Percentiles rank a stretch among this genome's conserved stretches.
Conservation (phyloP, 805 yeast genomes). For the Candida peoriensis region DNA sequence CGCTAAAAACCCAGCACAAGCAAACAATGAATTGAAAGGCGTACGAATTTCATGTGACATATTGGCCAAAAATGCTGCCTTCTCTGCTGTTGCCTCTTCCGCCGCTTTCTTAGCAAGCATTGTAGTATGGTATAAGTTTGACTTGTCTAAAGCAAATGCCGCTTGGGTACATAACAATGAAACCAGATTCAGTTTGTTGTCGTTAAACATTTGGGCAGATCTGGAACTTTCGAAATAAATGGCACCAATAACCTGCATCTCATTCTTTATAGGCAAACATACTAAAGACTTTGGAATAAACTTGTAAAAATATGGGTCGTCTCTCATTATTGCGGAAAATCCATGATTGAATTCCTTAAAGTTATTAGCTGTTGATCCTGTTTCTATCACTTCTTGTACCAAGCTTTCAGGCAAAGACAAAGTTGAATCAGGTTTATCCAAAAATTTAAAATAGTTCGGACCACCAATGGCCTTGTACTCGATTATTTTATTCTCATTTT, state of each 20-base stretch:
- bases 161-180: slow-evolving; percentile 45
- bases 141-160: slow-evolving; percentile 45
- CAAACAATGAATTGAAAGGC: slow-evolving; percentile 87
- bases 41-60: slow-evolving; percentile 86
- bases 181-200: slow-evolving; percentile 34
- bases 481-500: slow-evolving; percentile 25
- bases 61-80: slow-evolving; percentile 82
- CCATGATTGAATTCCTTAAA: slow-evolving; percentile 28
- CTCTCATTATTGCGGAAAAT: slow-evolving; percentile 30
- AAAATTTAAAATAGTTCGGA: slow-evolving; percentile 29
- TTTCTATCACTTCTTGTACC: slow-evolving; percentile 33
- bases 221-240: slow-evolving; percentile 37
- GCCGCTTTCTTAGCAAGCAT: slow-evolving; percentile 81
- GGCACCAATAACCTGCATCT: slow-evolving; percentile 38
- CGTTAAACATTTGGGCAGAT: slow-evolving; percentile 24
- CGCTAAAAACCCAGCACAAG: slow-evolving; percentile 82
- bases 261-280: slow-evolving; percentile 42
- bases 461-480: slow-evolving; percentile 29
- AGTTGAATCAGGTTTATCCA: slow-evolving; percentile 36
- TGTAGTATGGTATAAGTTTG: slow-evolving; percentile 42
- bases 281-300: slow-evolving; percentile 31
- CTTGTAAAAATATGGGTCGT: slow-evolving; percentile 36
- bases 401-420: slow-evolving; percentile 40
- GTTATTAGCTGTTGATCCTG: slow-evolving; percentile 33
- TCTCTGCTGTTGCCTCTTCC: slow-evolving; percentile 79